Evolutionary conservation across 2,329 filamentous ascomycete genomes (phyloP), one percentile per base, ranked within the genome.

Genomic region (Ophiostoma novo-ulmi): DNA sequence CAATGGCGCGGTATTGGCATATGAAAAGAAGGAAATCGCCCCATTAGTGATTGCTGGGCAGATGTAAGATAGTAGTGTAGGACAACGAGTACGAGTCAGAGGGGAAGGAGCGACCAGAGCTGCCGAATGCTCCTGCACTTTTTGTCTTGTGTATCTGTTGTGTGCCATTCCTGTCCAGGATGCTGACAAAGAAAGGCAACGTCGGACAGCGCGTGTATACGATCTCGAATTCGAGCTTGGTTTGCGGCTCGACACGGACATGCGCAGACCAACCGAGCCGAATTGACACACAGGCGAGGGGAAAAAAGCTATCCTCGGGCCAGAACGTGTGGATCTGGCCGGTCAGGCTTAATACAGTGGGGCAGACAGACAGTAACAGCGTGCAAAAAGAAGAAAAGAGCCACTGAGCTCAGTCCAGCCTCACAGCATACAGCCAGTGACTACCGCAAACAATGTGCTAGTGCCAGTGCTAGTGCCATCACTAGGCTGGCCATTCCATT

Each of bases 1-100:
- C n/a, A 61, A 31, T 31, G 55, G 58, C 58, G 58, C 52, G 52
- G 52, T 26, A 14, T 26, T 63, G 58, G 58, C 58, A 63, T 26
- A 35, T 35, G 58, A 63, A 13, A 55, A 58, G 44, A 5, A 2
- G 38, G 17, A 48, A 58, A 26, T 58, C 14, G 52, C 22, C 22
- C 52, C 52, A 58, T 48, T 39, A 10, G 38, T 11, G 10, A 39
- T 11, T 55, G n/a, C 48, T 35, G 26, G 26, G 55, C 26, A 61
- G 55, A 6, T 61, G 55, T 1, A 26, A 1, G 1, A 1, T 26
- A 4, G 31, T 31, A 26, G 13, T 3, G 26, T 14, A 26, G n/a
- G 52, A 26, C 52, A 58, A 26, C 22, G 44, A 41, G 39, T 41
- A 11, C 10, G 39, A 58, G 48, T 13, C n/a, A 3, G 20, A n/a